Evolutionary conservation across 805 yeast genomes (phyloP).

Genomic region (Candida michaelii): DNA sequence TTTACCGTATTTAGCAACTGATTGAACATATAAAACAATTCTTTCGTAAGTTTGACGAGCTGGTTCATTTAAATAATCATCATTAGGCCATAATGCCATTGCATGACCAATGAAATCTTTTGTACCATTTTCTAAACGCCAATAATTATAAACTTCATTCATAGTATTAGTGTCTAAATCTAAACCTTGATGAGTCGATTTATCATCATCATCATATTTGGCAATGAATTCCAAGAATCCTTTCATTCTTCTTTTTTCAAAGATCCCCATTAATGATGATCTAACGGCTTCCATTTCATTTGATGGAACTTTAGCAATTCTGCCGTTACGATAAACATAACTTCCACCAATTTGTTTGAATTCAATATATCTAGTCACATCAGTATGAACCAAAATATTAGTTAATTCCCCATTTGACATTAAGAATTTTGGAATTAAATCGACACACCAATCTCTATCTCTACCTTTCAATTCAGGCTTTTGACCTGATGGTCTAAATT

Average conservation of each 20-base stretch:
- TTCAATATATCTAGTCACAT: slow-evolving; percentile 93
- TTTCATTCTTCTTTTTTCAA: slow-evolving; percentile 94
- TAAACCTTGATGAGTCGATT: slow-evolving; percentile 79
- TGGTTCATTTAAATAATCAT: slow-evolving; percentile 82
- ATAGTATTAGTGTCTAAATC: slow-evolving; percentile 85
- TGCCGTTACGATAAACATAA: slow-evolving; percentile 85
- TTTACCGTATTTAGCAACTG: slow-evolving; percentile 93
- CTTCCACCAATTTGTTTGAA: slow-evolving; percentile 97
- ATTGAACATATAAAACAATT: slow-evolving; percentile 78
- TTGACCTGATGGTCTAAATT: slow-evolving; percentile 77
- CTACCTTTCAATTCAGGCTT: slow-evolving; percentile 78
- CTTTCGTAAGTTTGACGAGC: slow-evolving; percentile 91
- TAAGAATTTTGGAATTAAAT: slow-evolving; percentile 91
- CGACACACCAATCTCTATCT: slow-evolving; percentile 97
- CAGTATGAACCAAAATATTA: slow-evolving; percentile 91
- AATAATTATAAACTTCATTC: slow-evolving; percentile 86
- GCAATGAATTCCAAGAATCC: slow-evolving; percentile 86
- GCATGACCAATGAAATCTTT: slow-evolving; percentile 97
- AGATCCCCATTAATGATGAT: slow-evolving; percentile 91
- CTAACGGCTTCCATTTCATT: slow-evolving; percentile 87
- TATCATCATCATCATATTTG: slow-evolving; percentile 73
- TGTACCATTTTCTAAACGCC: slow-evolving; percentile 89
- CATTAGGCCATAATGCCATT: slow-evolving; percentile 96
- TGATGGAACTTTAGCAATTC: slow-evolving; percentile 92
- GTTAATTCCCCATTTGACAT: slow-evolving; percentile 98